Conservation (phyloP, 106 monocot species). For the Gastrodia elata region DNA sequence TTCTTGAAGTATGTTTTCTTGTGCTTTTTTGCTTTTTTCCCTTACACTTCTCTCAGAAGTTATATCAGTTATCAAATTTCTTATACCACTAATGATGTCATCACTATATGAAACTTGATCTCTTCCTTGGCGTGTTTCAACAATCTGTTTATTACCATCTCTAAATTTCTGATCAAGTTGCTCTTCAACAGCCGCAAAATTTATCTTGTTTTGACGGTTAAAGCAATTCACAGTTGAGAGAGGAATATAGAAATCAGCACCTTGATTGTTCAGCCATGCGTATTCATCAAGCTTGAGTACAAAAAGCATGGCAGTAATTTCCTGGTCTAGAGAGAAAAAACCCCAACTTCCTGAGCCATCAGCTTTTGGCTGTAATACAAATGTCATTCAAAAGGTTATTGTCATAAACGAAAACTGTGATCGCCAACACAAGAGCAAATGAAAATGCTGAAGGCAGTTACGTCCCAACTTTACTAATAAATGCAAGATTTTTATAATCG, state of each 20-base stretch:
- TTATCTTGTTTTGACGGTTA: slow-evolving; percentile 14
- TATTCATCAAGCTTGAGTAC: slow-evolving; percentile 83
- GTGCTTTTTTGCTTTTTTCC: slow-evolving; percentile 62
- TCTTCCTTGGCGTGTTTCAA: slow-evolving; percentile 10
- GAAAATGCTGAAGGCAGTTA: neutral
- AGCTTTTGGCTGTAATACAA: slow-evolving; percentile 55
- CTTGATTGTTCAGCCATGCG: slow-evolving; percentile 71
- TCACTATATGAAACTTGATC: slow-evolving; percentile 35
- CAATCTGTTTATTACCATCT: neutral
- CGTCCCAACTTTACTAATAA: neutral
- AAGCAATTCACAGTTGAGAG: slow-evolving; percentile 33
- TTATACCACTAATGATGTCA: slow-evolving; percentile 70
- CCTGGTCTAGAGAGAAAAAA: slow-evolving; percentile 39
- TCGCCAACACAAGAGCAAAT: neutral
- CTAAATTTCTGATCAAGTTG: slow-evolving; percentile 1
- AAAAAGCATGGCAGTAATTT: slow-evolving; percentile 60
- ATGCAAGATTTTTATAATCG: neutral
- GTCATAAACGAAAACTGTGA: neutral
- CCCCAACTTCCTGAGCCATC: slow-evolving; percentile 60
- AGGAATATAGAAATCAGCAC: slow-evolving; percentile 82
- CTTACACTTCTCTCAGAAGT: slow-evolving; percentile 45
- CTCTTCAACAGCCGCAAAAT: slow-evolving; percentile 10
- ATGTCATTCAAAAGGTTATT: slow-evolving; percentile 13
- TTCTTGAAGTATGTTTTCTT: slow-evolving; percentile 79
- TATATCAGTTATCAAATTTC: slow-evolving; percentile 76